A percentile compares a stretch with the other conserved stretches of the same genome.
Evolutionary conservation across 2,329 filamentous ascomycete genomes (phyloP).

Genomic region (Aspergillus tubingensis): DNA sequence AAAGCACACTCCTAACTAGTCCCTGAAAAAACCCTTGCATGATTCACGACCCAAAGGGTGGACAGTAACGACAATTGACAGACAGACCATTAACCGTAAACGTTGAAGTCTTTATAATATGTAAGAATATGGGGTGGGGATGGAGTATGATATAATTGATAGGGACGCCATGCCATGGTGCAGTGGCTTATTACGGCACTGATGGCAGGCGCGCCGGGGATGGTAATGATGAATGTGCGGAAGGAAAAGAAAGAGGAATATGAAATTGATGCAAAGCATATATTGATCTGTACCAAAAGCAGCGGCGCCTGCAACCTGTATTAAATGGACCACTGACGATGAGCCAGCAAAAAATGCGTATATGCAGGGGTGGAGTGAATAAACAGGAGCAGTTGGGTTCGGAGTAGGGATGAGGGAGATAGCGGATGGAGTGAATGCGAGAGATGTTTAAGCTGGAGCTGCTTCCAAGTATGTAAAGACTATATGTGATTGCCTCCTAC

Average conservation of each 20-base stretch:
- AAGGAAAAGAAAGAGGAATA: conserved; percentile 7
- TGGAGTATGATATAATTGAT: neutral
- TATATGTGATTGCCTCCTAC: conserved; percentile 9
- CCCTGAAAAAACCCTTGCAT: no score
- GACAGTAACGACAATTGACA: no score
- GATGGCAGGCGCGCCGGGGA: neutral
- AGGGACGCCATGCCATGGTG: neutral
- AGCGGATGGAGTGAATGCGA: neutral
- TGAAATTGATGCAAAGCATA: conserved; percentile 10
- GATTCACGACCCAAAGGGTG: no score
- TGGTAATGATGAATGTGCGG: neutral
- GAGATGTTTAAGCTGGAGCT: neutral
- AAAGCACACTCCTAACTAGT: no score
- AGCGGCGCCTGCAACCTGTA: conserved; percentile 29
- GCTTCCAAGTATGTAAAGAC: neutral
- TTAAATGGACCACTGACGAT: conserved; percentile 21
- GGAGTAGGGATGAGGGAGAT: neutral
- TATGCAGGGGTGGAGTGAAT: conserved; percentile 20
- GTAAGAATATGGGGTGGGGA: neutral
- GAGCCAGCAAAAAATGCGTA: conserved; percentile 20
- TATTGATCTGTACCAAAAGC: conserved; percentile 24
- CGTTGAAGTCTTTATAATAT: neutral
- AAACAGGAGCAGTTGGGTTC: conserved; percentile 1
- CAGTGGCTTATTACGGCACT: conserved; percentile 6
- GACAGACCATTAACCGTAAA: no score